A percentile compares a stretch with the other conserved stretches of the same genome.
Conservation (phyloP, 371 early-diverging fungal genomes). For the Cokeromyces recurvatus region DNA sequence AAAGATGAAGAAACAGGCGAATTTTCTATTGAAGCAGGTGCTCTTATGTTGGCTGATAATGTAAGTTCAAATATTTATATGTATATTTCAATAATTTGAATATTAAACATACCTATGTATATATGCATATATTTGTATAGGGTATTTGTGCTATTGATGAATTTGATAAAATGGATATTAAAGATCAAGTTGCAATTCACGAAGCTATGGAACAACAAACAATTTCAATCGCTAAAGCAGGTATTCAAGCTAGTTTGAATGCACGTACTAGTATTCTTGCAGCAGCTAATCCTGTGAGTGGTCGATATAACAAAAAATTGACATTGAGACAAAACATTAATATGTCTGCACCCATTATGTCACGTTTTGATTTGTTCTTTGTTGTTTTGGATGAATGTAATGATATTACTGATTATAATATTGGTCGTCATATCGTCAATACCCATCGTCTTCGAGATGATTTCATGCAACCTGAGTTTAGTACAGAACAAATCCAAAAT, state of each 20-base stretch:
- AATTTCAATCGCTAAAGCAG: slow-evolving; percentile 99
- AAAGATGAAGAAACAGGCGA: slow-evolving; percentile 99
- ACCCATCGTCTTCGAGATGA: slow-evolving; percentile 82
- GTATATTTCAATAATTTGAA: background rate
- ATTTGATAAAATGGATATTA: slow-evolving; percentile 99
- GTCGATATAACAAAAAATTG: slow-evolving; percentile 93
- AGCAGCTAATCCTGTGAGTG: slow-evolving; percentile 98
- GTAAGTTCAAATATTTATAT: no score
- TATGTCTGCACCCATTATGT: slow-evolving; percentile 99
- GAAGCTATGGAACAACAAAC: slow-evolving; percentile 99
- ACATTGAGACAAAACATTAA: slow-evolving; percentile 97
- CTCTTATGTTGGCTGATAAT: slow-evolving; percentile 99
- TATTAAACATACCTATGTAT: background rate
- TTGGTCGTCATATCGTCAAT: slow-evolving; percentile 93
- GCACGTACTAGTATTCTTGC: slow-evolving; percentile 98
- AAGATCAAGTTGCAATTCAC: slow-evolving; percentile 99
- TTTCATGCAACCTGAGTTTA: slow-evolving; percentile 66
- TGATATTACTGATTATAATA: slow-evolving; percentile 85
- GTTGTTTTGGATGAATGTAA: slow-evolving; percentile 97
- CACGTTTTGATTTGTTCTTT: slow-evolving; percentile 99
- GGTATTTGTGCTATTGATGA: slow-evolving; percentile 99
- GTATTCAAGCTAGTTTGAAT: slow-evolving; percentile 98
- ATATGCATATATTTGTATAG: slow-evolving; percentile 31
- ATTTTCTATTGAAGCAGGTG: slow-evolving; percentile 99
- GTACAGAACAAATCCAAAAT: slow-evolving; percentile 75